Percentiles rank a stretch among this genome's conserved stretches.
phyloP scores from a whole-genome alignment of 306 rosid species.

The Pueraria montana region DNA sequence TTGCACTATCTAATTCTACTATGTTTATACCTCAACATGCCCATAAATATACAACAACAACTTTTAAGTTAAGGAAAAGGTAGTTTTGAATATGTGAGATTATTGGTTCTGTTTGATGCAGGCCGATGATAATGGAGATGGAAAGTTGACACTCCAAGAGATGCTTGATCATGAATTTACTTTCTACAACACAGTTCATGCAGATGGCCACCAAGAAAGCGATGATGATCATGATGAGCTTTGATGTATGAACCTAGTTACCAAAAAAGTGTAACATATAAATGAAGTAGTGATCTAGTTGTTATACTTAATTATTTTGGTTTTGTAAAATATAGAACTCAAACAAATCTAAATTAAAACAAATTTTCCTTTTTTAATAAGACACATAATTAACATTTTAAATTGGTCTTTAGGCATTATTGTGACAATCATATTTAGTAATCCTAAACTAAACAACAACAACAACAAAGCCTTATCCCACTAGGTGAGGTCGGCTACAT shows the following conservation, averaged over 20 bases:
- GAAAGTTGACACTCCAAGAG: slow-evolving; percentile 65
- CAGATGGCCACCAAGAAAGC: slow-evolving; percentile 25
- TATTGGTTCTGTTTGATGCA: slow-evolving; percentile 42
- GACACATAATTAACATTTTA: neutral
- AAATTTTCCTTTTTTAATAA: neutral
- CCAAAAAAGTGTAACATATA: neutral
- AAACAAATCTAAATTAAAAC: neutral
- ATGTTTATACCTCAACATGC: neutral
- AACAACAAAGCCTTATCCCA: too few relatives aligned
- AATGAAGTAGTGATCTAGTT: slow-evolving; percentile 12
- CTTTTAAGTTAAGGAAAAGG: neutral
- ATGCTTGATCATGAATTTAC: slow-evolving; percentile 70
- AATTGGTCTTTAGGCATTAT: too few relatives aligned
- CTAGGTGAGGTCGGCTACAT: too few relatives aligned
- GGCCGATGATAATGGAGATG: slow-evolving; percentile 82
- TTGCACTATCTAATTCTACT: neutral
- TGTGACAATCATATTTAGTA: too few relatives aligned
- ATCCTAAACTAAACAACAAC: too few relatives aligned
- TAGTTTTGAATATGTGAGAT: slow-evolving; percentile 1
- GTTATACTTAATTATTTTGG: neutral
- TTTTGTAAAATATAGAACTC: neutral
- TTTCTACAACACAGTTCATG: slow-evolving; percentile 61
- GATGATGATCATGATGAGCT: slow-evolving; percentile 59
- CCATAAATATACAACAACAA: neutral
- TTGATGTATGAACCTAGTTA: slow-evolving; percentile 18